phyloP scores from a whole-genome alignment of 805 yeast species.

The Spencermartinsiella europaea region DNA sequence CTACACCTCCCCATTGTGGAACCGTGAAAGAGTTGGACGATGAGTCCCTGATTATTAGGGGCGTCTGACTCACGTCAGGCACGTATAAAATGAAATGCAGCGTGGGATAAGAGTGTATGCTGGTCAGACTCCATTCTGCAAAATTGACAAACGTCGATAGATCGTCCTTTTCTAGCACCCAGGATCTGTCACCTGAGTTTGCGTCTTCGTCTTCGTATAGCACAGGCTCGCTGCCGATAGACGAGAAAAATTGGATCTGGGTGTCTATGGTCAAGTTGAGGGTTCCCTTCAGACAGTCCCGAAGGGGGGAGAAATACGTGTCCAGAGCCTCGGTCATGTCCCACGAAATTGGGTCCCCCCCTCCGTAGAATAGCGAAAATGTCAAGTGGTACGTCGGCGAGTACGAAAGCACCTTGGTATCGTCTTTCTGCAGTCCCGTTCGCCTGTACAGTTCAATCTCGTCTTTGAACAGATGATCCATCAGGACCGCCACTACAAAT shows the following conservation, averaged over 20 bases:
- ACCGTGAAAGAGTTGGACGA: conserved; percentile 59
- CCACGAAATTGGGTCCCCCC: conserved; percentile 58
- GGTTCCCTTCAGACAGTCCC: conserved; percentile 46
- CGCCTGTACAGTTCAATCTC: conserved; percentile 35
- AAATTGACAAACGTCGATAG: conserved; percentile 75
- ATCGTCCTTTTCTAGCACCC: conserved; percentile 44
- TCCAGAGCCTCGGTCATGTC: conserved; percentile 54
- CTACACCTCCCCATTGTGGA: conserved; percentile 89
- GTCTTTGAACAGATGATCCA: conserved; percentile 41
- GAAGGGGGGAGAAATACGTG: conserved; percentile 50
- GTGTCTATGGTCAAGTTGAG: conserved; percentile 74
- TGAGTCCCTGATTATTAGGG: conserved; percentile 43
- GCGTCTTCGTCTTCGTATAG: conserved; percentile 21
- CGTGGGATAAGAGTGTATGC: conserved; percentile 54
- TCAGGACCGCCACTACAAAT: conserved; percentile 47
- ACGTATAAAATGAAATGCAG: conserved; percentile 68
- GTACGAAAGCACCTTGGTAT: conserved; percentile 45
- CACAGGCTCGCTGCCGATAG: conserved; percentile 18
- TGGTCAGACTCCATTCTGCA: conserved; percentile 74
- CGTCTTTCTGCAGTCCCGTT: conserved; percentile 17
- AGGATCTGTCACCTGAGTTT: conserved; percentile 7
- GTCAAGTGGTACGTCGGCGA: conserved; percentile 70
- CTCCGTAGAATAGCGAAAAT: conserved; percentile 65
- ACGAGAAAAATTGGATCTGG: conserved; percentile 68
- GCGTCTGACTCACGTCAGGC: conserved; percentile 47